phyloP scores from a whole-genome alignment of 352 stramenopile genomes.

The Albugo candida region DNA sequence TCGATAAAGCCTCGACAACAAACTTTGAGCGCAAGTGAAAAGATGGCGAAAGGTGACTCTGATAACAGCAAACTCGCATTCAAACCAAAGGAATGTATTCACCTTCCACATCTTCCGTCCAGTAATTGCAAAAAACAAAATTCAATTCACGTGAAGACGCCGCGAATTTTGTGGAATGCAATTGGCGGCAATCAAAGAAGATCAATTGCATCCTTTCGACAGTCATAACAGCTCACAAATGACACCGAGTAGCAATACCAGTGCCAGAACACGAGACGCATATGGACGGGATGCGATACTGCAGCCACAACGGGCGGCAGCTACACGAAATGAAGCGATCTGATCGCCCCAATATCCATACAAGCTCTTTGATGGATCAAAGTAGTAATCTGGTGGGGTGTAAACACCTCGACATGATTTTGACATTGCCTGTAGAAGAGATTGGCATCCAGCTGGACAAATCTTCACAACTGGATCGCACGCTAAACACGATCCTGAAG shows the following conservation, averaged over 20 bases:
- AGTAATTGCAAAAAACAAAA: no score
- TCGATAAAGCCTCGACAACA: no score
- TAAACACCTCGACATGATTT: slow-evolving; percentile 39
- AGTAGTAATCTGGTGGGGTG: slow-evolving; percentile 32
- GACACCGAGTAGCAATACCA: no score
- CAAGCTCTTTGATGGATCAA: slow-evolving; percentile 32
- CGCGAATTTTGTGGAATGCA: slow-evolving; percentile 54
- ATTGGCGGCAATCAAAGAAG: slow-evolving; percentile 54
- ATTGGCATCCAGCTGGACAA: slow-evolving; percentile 46
- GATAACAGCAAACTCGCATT: no score
- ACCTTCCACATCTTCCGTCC: no score
- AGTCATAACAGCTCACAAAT: slow-evolving; percentile 12
- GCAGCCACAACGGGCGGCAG: slow-evolving; percentile 37
- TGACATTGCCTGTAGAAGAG: slow-evolving; percentile 51
- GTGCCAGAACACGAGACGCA: neutral
- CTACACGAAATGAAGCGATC: slow-evolving; percentile 23
- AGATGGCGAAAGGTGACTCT: no score
- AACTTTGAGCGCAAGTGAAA: no score
- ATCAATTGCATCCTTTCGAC: slow-evolving; percentile 45
- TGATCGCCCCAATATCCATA: slow-evolving; percentile 48
- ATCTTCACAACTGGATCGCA: slow-evolving; percentile 27
- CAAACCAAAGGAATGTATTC: no score
- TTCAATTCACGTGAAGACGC: slow-evolving; percentile 32
- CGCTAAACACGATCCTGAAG: slow-evolving; percentile 38
- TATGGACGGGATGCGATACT: slow-evolving; percentile 1